Evolutionary conservation across 176 grass and related monocot genomes (phyloP), one percentile per base, ranked within the genome.

Genomic region (Phragmites australis): DNA sequence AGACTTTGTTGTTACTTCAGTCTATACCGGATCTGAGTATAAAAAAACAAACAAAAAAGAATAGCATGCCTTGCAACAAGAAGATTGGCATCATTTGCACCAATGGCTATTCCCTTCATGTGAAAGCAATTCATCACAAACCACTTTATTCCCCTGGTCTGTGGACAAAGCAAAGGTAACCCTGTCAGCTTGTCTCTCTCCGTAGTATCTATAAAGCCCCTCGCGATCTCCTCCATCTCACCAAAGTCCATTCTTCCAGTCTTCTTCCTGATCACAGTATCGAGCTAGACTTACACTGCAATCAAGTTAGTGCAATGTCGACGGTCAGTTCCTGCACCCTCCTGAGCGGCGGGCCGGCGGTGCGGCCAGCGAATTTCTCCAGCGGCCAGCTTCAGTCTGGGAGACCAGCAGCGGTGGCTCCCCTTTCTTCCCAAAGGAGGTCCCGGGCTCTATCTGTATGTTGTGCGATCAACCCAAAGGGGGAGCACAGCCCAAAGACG

Each of bases 61-160:
- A 61, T 4, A 31, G 58, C 30, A 32, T 64, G 18, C 37, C 81
- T 75, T 83, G 71, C 75, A 78, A 62, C 55, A 53, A 32, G 2
- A 79, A 79, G 34, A 61, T 79, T 85, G 83, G 83, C 6, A 85
- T 85, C 54, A 63, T 77, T 61, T 70, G 74, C 43, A 51, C 27
- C 62, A 29, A 22, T 23, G 50, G 15, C 56, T n/a, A 51, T 52
- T 63, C 23, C 18, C 57, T 82, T 74, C 8, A 19, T 22, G 32
- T 15, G 5, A 49, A 85, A 72, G 75, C 75, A 79, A 72, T 8
- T 13, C 1, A 64, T 13, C 1, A 64, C 45, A 62, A 70, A 30
- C 12, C 55, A 22, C 74, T 85, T 85, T 85, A 85, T 85, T 79
- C 82, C 66, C 59, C 21, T 39, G 23, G 21, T 60, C 32, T 63